Conservation (phyloP, 176 grass and related monocot species). For the Hyparrhenia diplandra region DNA sequence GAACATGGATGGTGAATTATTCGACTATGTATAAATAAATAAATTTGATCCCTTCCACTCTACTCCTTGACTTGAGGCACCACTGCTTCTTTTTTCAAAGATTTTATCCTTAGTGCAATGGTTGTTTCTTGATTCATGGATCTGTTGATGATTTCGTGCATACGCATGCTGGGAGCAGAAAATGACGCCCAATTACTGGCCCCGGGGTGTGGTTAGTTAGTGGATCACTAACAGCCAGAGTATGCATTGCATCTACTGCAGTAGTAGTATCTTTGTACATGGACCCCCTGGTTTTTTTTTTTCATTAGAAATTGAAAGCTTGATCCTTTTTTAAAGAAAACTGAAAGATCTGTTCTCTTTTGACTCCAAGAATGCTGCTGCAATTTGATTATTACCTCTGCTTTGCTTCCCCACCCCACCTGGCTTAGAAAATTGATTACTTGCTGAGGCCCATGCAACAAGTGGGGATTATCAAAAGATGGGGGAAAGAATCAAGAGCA, state of each 20-base stretch:
- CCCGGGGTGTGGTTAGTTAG: background rate
- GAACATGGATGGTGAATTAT: background rate
- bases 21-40: too few relatives aligned
- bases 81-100: background rate
- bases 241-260: background rate
- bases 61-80: background rate
- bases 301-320: background rate
- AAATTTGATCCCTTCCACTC: background rate
- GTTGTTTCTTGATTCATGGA: slow-evolving; percentile 12
- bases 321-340: background rate
- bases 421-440: background rate
- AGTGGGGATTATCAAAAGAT: background rate
- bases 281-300: background rate
- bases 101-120: background rate
- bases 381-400: background rate
- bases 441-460: slow-evolving; percentile 18
- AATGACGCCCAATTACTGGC: slow-evolving; percentile 1
- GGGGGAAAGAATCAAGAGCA: slow-evolving; percentile 4
- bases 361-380: background rate
- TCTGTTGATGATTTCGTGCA: background rate
- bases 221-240: background rate
- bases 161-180: background rate
- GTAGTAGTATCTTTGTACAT: background rate
- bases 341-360: slow-evolving; percentile 13
- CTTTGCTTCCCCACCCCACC: slow-evolving; percentile 21